Conservation (phyloP, 2,329 filamentous ascomycete species). For the Thelonectria olida region DNA sequence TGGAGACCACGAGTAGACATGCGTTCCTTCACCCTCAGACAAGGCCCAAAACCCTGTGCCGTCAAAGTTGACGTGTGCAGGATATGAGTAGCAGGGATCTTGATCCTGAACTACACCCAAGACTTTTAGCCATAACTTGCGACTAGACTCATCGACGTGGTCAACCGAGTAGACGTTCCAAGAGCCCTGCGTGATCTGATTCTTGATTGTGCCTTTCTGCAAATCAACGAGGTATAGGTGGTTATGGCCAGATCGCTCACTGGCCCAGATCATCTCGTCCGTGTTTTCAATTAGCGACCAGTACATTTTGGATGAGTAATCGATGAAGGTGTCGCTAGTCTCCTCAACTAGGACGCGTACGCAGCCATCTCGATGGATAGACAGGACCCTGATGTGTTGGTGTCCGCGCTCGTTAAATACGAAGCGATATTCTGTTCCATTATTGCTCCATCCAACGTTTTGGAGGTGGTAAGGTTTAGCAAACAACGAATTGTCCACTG, state of each 20-base stretch:
- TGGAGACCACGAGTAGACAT: constrained; percentile 36
- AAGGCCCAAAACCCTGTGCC: constrained; percentile 37
- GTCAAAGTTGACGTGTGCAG: constrained; percentile 38
- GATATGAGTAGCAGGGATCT: constrained; percentile 41
- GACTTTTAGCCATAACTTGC: constrained; percentile 31
- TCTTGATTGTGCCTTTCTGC: constrained; percentile 23
- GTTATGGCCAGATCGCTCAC: constrained; percentile 42
- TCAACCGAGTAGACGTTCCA: constrained; percentile 40
- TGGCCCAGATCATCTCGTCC: constrained; percentile 40
- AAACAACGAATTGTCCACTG: constrained; percentile 35
- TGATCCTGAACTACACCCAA: constrained; percentile 32
- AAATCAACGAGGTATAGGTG: constrained; percentile 41
- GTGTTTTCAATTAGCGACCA: constrained; percentile 13
- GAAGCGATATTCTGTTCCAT: constrained; percentile 38
- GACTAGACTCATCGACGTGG: constrained; percentile 27
- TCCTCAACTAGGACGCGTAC: constrained; percentile 36
- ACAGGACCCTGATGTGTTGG: constrained; percentile 32
- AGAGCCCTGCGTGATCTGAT: constrained; percentile 38
- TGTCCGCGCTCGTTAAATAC: constrained; percentile 42
- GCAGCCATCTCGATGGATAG: constrained; percentile 21
- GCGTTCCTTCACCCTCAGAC: constrained; percentile 41
- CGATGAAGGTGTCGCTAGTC: constrained; percentile 38
- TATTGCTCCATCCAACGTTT: constrained; percentile 36
- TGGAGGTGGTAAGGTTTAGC: constrained; percentile 32
- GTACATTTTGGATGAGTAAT: constrained; percentile 33